Base-by-base conservation (phyloP, 805 yeast genomes). In the Torulaspora indica region DNA sequence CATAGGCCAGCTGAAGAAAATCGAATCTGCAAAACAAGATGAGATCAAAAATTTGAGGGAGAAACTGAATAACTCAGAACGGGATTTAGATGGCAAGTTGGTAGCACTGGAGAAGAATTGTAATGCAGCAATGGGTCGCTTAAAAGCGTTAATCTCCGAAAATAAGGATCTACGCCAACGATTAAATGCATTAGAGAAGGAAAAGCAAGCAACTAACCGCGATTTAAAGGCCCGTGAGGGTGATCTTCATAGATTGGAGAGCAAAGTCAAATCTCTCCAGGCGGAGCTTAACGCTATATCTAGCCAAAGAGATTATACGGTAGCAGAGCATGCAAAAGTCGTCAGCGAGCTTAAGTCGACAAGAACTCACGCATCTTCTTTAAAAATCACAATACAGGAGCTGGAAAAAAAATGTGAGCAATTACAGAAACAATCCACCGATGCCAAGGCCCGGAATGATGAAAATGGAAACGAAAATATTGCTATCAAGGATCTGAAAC, bases 111-210 rank as follows among this genome's bases (percentile, higher is more conserved):
- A 60, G 30, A 58, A 61, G 13, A 66, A 60, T 33, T 66, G 65
- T 36, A 47, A 46, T 17, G 54, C 57, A 22, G 70, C 77, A 5
- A 64, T 65, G 47, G 61, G 58, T 24, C 63, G 70, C 28, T 52
- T 75, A 13, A 59, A 67, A 38, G 61, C 66, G 4, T 56, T 74
- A 18, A 56, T 71, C 1, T 63, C 63, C 3, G 83, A 75, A 46
- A 78, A 77, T 50, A 62, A 62, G 22, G 63, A 57, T n/a, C 56
- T 78, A 13, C 62, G 71, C 29, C 57, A 54, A 7, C 69, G 73
- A 43, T 40, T 79, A n/a, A 60, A 63, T 8, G 47, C 60, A 5
- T 56, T 70, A 14, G 70, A 69, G 39, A 60, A 60, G 14, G 67
- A 74, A 1, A 60, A 70, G 6, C 47, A 60, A 2, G 70, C 66